Percentiles rank a stretch among this genome's conserved stretches.
These are phyloP conservation scores for Cercophora sp. DNA, from an alignment of 495 filamentous ascomycete species.

Conservation along the genomic window DNA sequence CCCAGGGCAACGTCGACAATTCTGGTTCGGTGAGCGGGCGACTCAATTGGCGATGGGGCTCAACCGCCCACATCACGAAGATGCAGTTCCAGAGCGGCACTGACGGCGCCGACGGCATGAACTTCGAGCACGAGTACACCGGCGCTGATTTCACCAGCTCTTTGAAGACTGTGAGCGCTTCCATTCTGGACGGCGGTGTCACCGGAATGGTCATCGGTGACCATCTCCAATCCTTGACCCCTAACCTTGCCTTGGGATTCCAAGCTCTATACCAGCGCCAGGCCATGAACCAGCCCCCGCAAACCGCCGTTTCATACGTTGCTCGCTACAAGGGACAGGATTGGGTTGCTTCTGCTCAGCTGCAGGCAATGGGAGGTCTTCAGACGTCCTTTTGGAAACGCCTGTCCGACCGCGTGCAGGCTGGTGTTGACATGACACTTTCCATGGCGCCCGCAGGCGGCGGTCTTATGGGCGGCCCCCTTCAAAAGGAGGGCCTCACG, in stretches of 20 bases:
- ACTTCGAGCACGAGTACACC: conserved; percentile 89
- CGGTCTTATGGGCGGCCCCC: conserved; percentile 66
- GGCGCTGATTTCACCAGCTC: conserved; percentile 89
- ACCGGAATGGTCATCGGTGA: conserved; percentile 93
- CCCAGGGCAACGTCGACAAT: conserved; percentile 93
- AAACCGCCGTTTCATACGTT: conserved; percentile 80
- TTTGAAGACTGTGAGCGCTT: conserved; percentile 91
- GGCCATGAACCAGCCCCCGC: conserved; percentile 70
- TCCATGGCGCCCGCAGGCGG: conserved; percentile 65
- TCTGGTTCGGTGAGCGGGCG: conserved; percentile 76
- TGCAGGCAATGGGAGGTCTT: conserved; percentile 77
- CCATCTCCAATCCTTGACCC: conserved; percentile 91
- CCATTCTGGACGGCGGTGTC: conserved; percentile 79
- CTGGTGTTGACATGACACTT: conserved; percentile 91
- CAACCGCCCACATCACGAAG: conserved; percentile 68
- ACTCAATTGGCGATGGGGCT: conserved; percentile 85
- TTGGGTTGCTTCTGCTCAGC: conserved; percentile 85
- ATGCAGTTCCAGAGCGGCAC: conserved; percentile 74
- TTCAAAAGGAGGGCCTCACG: conserved; percentile 79
- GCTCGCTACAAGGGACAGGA: conserved; percentile 84
- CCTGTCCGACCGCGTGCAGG: conserved; percentile 92
- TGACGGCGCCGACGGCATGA: conserved; percentile 67
- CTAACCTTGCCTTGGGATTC: conserved; percentile 79
- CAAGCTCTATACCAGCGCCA: conserved; percentile 91
- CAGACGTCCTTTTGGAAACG: conserved; percentile 93